These are phyloP conservation scores for Pisolithus tinctorius DNA, from an alignment of 768 basidiomycete species.

Conservation along the genomic window DNA sequence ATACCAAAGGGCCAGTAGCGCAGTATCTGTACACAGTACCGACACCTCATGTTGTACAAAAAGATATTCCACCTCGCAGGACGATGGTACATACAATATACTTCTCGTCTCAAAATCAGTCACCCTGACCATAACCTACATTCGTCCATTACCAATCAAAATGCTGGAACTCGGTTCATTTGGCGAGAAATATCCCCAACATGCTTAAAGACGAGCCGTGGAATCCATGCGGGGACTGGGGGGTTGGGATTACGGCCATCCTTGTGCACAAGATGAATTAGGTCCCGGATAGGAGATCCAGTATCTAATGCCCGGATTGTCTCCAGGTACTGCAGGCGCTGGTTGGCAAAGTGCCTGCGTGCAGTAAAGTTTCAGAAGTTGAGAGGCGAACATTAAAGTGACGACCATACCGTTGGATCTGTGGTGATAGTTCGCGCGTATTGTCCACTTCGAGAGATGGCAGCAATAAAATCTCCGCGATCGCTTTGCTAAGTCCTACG, in stretches of 20 bases:
- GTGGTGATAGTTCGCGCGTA: neutral
- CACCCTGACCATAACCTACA: too few relatives aligned
- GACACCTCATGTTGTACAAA: too few relatives aligned
- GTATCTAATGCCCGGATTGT: neutral
- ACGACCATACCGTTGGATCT: neutral
- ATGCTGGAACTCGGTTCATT: too few relatives aligned
- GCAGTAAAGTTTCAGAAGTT: neutral
- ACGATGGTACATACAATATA: too few relatives aligned
- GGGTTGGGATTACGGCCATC: neutral
- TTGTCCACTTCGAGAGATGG: neutral
- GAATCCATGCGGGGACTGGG: neutral
- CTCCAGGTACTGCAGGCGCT: neutral
- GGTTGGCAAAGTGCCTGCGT: neutral
- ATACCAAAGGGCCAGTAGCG: too few relatives aligned
- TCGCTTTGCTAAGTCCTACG: neutral
- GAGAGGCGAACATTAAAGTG: neutral
- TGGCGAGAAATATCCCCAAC: neutral
- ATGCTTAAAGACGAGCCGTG: neutral
- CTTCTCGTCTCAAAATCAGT: too few relatives aligned
- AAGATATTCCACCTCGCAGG: too few relatives aligned
- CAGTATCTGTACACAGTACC: too few relatives aligned
- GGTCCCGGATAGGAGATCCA: neutral
- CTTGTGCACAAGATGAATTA: conserved; percentile 13
- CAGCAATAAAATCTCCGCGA: neutral
- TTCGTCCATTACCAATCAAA: too few relatives aligned